Evolutionary conservation across 1,284 basidiomycete genomes (phyloP).

Genomic region (Cryptococcus amylolentus): DNA sequence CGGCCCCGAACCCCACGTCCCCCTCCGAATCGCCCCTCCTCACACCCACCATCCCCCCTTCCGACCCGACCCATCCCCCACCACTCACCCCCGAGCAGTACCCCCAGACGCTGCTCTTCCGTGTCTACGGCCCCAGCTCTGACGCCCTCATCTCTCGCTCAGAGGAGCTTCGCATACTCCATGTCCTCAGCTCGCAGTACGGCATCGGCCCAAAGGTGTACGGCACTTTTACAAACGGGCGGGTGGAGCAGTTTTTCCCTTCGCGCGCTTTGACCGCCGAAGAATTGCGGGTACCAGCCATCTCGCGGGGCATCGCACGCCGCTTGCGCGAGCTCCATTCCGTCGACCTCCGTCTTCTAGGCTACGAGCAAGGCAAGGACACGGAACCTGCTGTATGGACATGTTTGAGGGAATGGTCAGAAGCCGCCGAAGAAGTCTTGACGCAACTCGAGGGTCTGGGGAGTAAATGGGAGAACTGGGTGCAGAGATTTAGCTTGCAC

Average conservation of each 20-base stretch:
- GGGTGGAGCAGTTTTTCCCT: slow-evolving; percentile 89
- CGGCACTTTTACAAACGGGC: slow-evolving; percentile 89
- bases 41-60: slow-evolving; percentile 45
- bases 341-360: slow-evolving; percentile 71
- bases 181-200: slow-evolving; percentile 79
- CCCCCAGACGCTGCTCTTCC: slow-evolving; percentile 70
- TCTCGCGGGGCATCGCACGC: slow-evolving; percentile 77
- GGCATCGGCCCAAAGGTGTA: slow-evolving; percentile 85
- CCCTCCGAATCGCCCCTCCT: slow-evolving; percentile 47
- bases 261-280: slow-evolving; percentile 70
- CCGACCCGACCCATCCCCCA: slow-evolving; percentile 36
- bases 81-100: slow-evolving; percentile 27
- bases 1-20: slow-evolving; percentile 36
- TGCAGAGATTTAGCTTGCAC: slow-evolving; percentile 42
- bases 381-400: slow-evolving; percentile 57
- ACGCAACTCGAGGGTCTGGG: slow-evolving; percentile 25
- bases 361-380: slow-evolving; percentile 53
- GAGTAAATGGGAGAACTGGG: slow-evolving; percentile 41
- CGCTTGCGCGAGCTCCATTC: slow-evolving; percentile 91
- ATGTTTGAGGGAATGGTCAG: slow-evolving; percentile 64
- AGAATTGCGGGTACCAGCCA: slow-evolving; percentile 69
- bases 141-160: slow-evolving; percentile 77
- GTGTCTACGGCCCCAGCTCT: slow-evolving; percentile 85
- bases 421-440: slow-evolving; percentile 35
- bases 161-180: slow-evolving; percentile 77